Percentiles rank a stretch among this genome's conserved stretches.
Evolutionary conservation across 2,329 filamentous ascomycete species (phyloP).

Genomic region (Colletotrichum zoysiae): DNA sequence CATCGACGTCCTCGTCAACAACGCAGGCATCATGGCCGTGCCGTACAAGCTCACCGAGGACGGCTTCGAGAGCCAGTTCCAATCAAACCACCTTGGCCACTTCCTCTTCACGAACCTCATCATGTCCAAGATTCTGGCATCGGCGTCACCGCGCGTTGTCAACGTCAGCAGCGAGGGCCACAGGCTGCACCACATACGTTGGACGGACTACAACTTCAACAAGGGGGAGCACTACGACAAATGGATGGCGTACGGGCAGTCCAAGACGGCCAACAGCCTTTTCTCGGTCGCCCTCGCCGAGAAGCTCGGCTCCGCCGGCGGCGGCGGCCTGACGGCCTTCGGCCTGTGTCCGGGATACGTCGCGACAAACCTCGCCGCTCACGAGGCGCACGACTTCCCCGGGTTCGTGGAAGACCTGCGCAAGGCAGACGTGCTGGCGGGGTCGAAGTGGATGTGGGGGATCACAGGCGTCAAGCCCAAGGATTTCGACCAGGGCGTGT

Average conservation of each 20-base stretch:
- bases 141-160: conserved; percentile 53
- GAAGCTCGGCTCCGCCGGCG: conserved; percentile 28
- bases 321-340: conserved; percentile 56
- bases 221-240: conserved; percentile 44
- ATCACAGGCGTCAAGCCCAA: conserved; percentile 14
- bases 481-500: conserved; percentile 26
- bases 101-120: conserved; percentile 57
- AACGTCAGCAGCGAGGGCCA: conserved; percentile 61
- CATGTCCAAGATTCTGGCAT: conserved; percentile 48
- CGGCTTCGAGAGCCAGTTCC: conserved; percentile 55
- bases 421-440: conserved; percentile 21
- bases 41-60: conserved; percentile 50
- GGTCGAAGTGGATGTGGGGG: conserved; percentile 30
- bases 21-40: conserved; percentile 58
- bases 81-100: conserved; percentile 54
- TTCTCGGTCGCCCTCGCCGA: conserved; percentile 33
- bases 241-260: conserved; percentile 46
- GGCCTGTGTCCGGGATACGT: conserved; percentile 71
- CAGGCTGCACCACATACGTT: conserved; percentile 56
- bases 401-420: conserved; percentile 19
- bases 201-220: conserved; percentile 58
- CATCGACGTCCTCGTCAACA: conserved; percentile 58
- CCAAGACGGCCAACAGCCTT: conserved; percentile 49
- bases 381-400: conserved; percentile 23
- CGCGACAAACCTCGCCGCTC: conserved; percentile 32